These are phyloP conservation scores for Carex scoparia DNA, from an alignment of 176 grass and related monocot species.

Conservation along the genomic window DNA sequence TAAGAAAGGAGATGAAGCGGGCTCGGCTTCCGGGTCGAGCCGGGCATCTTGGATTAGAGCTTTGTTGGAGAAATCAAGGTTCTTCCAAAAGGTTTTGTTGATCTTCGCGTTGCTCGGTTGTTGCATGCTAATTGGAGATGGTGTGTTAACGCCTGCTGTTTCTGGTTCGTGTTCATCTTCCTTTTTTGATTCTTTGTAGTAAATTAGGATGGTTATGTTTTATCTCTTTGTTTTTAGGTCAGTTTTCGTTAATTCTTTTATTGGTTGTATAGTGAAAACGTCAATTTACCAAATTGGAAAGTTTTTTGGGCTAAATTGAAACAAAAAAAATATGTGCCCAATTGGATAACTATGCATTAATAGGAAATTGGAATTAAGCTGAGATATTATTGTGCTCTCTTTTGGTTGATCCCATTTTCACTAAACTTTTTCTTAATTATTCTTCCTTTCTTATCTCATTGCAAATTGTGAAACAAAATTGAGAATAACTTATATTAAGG, in stretches of 20 bases:
- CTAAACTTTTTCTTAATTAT: neutral
- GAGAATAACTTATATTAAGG: neutral
- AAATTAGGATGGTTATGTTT: conserved; percentile 13
- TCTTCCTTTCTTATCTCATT: neutral
- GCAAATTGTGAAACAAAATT: neutral
- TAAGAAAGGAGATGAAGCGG: conserved; percentile 30
- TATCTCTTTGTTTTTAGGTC: neutral
- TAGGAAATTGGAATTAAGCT: neutral
- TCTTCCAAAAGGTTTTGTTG: conserved; percentile 63
- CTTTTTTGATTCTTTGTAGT: neutral
- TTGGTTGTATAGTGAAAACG: neutral
- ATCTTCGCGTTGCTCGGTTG: conserved; percentile 74
- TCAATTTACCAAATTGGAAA: neutral
- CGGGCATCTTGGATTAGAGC: conserved; percentile 26
- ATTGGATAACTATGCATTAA: neutral
- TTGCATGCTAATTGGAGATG: conserved; percentile 94
- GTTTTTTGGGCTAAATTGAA: neutral
- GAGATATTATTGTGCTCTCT: neutral
- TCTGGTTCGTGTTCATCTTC: conserved; percentile 44
- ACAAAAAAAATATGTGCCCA: neutral
- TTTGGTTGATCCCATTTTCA: neutral
- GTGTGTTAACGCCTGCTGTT: conserved; percentile 82
- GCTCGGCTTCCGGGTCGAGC: neutral
- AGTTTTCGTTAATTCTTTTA: neutral
- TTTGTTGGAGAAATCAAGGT: conserved; percentile 51